These are phyloP conservation scores for Fraxinus albicans DNA, from an alignment of 305 asterid species.

Conservation along the genomic window DNA sequence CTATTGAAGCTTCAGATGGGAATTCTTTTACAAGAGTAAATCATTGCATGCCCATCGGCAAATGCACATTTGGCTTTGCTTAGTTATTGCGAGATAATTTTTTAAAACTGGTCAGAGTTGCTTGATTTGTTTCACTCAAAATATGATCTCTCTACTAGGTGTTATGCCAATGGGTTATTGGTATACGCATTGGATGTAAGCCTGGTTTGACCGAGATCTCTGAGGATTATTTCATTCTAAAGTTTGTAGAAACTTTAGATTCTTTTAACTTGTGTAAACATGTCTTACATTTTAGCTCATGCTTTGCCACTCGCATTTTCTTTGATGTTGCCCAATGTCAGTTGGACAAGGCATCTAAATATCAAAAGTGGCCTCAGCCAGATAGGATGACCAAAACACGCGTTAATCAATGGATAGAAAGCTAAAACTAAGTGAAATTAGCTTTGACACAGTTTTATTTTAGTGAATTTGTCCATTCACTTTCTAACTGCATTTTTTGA, in stretches of 20 bases:
- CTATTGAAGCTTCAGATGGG: constrained; percentile 17
- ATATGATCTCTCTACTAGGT: background rate
- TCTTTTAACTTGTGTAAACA: background rate
- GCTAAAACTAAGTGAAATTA: constrained; percentile 4
- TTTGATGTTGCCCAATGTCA: constrained; percentile 8
- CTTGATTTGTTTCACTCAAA: background rate
- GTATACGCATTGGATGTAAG: background rate
- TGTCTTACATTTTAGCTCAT: background rate
- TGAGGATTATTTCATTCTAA: background rate
- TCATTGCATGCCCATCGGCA: background rate
- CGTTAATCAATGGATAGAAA: background rate
- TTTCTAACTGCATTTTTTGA: constrained; percentile 20
- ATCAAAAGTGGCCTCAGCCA: background rate
- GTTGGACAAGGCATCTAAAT: background rate
- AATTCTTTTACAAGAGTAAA: background rate
- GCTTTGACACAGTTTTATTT: background rate
- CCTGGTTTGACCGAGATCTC: background rate
- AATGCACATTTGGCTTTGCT: constrained; percentile 1
- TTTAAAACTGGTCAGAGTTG: background rate
- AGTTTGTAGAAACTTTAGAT: background rate
- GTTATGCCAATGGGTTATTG: background rate
- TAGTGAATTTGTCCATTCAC: constrained; percentile 1
- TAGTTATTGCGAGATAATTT: background rate
- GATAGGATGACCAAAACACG: constrained; percentile 1
- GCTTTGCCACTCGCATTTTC: background rate